These are phyloP conservation scores for Thalassiosira mediterranea DNA, from an alignment of 352 stramenopile species.

Conservation along the genomic window DNA sequence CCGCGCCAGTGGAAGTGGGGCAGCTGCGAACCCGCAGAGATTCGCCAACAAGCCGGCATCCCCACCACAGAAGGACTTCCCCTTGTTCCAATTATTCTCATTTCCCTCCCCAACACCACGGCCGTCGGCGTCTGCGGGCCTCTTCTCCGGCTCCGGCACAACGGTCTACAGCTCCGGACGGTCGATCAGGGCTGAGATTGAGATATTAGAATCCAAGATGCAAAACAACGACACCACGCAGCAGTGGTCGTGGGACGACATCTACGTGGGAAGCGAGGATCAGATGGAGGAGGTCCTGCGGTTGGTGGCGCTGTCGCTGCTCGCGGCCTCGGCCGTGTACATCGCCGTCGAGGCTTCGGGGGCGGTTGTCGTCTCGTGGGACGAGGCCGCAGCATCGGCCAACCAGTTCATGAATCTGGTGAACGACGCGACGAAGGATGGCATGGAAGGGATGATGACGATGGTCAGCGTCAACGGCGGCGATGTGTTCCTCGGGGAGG, in stretches of 20 bases:
- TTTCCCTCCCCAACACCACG: background rate
- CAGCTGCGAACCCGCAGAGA: background rate
- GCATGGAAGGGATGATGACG: constrained; percentile 10
- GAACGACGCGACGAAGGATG: constrained; percentile 20
- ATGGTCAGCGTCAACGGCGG: constrained; percentile 14
- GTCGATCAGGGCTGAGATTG: constrained; percentile 33
- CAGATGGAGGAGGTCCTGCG: constrained; percentile 17
- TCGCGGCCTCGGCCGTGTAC: constrained; percentile 8
- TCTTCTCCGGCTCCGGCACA: constrained; percentile 27
- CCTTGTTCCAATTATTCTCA: constrained; percentile 10
- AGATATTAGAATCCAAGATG: constrained; percentile 29
- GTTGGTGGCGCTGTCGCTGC: constrained; percentile 10
- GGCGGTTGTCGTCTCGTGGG: background rate
- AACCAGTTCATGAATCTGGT: constrained; percentile 9
- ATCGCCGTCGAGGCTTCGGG: constrained; percentile 8
- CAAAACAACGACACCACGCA: constrained; percentile 8
- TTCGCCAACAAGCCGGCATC: background rate
- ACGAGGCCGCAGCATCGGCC: background rate
- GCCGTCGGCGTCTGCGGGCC: constrained; percentile 13
- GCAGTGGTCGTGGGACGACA: background rate
- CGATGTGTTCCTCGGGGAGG: constrained; percentile 24
- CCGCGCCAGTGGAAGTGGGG: background rate
- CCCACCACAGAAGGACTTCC: background rate
- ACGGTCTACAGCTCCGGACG: constrained; percentile 41
- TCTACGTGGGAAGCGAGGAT: constrained; percentile 8